Percentiles rank a stretch among this genome's conserved stretches.
phyloP scores from a whole-genome alignment of 2,329 filamentous ascomycete genomes.

The Fusarium falciforme region DNA sequence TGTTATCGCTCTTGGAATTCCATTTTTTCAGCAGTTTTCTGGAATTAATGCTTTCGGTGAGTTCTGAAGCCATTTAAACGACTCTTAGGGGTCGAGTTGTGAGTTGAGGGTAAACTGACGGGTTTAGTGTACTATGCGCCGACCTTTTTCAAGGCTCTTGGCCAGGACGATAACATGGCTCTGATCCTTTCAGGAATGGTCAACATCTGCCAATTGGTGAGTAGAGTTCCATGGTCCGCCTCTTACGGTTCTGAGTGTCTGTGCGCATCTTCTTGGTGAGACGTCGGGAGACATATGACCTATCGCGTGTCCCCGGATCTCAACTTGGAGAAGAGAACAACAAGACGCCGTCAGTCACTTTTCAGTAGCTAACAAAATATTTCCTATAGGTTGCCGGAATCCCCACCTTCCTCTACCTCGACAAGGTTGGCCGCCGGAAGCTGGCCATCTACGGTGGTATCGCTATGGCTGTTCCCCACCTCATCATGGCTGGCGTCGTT shows the following conservation, averaged over 20 bases:
- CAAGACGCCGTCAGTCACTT: neutral
- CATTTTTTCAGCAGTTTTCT: neutral
- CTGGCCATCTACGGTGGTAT: slow-evolving; percentile 33
- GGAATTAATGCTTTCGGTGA: neutral
- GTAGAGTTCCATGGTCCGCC: neutral
- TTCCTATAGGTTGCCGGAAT: slow-evolving; percentile 32
- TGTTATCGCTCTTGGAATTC: slow-evolving; percentile 6
- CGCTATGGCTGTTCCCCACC: slow-evolving; percentile 32
- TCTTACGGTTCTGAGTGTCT: neutral
- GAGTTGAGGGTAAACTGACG: neutral
- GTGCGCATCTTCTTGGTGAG: neutral
- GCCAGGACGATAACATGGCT: neutral
- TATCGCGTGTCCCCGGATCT: neutral
- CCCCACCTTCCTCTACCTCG: slow-evolving; percentile 44
- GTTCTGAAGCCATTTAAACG: neutral
- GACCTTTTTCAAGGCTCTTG: neutral
- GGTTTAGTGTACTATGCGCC: neutral
- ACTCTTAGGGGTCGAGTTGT: neutral
- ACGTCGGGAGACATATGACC: neutral
- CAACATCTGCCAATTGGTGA: neutral
- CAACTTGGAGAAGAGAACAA: neutral
- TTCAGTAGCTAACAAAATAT: no score
- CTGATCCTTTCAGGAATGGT: neutral
- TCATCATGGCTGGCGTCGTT: slow-evolving; percentile 33
- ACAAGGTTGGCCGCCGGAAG: slow-evolving; percentile 47